Evolutionary conservation across 306 rosid genomes (phyloP), one percentile per base, ranked within the genome.

Genomic region (Fagus crenata): DNA sequence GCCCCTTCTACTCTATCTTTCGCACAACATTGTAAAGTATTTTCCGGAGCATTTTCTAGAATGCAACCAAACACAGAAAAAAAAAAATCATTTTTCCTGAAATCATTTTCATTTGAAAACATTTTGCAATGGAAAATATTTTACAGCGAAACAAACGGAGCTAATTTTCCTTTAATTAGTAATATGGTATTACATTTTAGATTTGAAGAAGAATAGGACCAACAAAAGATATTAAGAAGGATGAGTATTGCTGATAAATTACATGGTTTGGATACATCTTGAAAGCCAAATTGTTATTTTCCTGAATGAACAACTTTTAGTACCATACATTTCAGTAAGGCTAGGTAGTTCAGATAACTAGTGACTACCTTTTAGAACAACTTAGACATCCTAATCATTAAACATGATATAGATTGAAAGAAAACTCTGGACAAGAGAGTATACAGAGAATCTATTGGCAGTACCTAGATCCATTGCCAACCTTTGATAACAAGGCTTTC

Each of bases 381-480:
- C 31, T 39, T 39, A 65, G 32, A 40, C 46, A 65, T 15, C 31
- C 31, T 65, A 65, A 37, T 67, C 49, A 53, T 77, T 69, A 43
- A 42, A 33, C 9, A 69, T 41, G 28, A 74, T 61, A 40, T 58
- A 75, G 15, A 53, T 58, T 59, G 78, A 43, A 86, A 59, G 67
- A 77, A 46, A 76, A 51, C 72, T 73, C 7, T 77, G 74, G 56
- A 69, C 80, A 80, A 22, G 55, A 80, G 69, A 68, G 46, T 54
- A 49, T 67, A 78, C 75, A 75, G 72, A 78, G 7, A 74, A 81
- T 81, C 79, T 77, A 49, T 46, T 64, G 42, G 39, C 77, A 73
- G 32, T 15, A 43, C 15, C 71, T 18, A 80, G 54, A 81, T 63
- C 76, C 73, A 77, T 22, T 59, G 67, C 51, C 53, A 55, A 51